These are phyloP conservation scores for Acanthamoeba sp. DNA, from an alignment of 208 protist genomes.

Conservation along the genomic window DNA sequence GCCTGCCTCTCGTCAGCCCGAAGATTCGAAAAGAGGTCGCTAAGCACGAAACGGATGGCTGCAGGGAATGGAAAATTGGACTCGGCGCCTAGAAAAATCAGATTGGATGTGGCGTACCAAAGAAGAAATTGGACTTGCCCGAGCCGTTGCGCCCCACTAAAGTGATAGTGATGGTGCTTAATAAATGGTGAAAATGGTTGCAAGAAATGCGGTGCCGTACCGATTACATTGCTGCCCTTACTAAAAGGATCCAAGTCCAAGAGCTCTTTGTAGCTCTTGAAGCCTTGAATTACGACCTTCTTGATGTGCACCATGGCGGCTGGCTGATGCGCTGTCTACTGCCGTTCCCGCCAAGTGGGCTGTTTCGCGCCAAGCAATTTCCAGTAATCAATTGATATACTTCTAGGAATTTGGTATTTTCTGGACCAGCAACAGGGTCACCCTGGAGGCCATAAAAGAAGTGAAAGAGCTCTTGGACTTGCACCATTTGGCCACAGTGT, in stretches of 20 bases:
- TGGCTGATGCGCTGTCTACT: not conserved
- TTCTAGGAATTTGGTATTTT: not conserved
- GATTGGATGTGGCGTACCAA: constrained; percentile 26
- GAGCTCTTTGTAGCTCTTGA: constrained; percentile 74
- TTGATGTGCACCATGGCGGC: constrained; percentile 67
- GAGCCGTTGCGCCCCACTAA: constrained; percentile 66
- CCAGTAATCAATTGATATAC: not conserved
- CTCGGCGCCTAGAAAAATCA: not conserved
- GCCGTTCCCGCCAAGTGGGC: not conserved
- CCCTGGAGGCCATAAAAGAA: no score
- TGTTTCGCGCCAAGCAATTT: not conserved
- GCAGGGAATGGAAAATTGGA: not conserved
- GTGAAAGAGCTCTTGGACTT: no score
- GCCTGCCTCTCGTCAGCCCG: constrained; percentile 48
- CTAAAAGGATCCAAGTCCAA: constrained; percentile 4
- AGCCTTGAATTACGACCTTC: constrained; percentile 56
- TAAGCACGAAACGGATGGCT: constrained; percentile 74
- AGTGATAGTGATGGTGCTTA: not conserved
- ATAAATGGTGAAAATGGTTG: not conserved
- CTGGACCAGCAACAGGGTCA: no score
- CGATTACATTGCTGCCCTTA: constrained; percentile 55
- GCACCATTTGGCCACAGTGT: no score
- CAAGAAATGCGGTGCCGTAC: not conserved
- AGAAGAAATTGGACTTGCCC: constrained; percentile 74
- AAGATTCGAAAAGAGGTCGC: constrained; percentile 66